These are phyloP conservation scores for Claviceps spartinae DNA, from an alignment of 2,329 filamentous ascomycete genomes.

Conservation along the genomic window DNA sequence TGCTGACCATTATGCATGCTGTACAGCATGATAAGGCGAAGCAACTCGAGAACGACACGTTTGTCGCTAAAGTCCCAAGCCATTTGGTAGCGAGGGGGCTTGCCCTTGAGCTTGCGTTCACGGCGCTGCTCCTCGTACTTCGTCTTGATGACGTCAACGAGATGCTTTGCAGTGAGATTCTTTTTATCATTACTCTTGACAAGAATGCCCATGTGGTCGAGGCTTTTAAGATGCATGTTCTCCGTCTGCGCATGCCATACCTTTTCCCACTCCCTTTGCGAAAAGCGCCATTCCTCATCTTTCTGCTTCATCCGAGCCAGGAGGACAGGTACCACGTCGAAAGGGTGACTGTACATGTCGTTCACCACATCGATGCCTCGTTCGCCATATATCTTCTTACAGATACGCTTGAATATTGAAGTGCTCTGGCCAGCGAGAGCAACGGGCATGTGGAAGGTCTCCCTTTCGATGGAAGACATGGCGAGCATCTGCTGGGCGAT, in stretches of 20 bases:
- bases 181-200: constrained; percentile 85
- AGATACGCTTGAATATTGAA: constrained; percentile 90
- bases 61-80: constrained; percentile 60
- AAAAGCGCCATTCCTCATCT: constrained; percentile 94
- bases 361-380: constrained; percentile 74
- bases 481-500: constrained; percentile 82
- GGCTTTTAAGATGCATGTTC: constrained; percentile 85
- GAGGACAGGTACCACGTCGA: constrained; percentile 77
- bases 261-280: constrained; percentile 96
- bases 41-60: constrained; percentile 49
- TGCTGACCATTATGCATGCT: constrained; percentile 56
- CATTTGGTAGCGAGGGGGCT: constrained; percentile 57
- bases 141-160: constrained; percentile 81
- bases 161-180: constrained; percentile 76
- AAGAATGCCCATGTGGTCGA: constrained; percentile 91
- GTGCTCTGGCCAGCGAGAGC: constrained; percentile 87
- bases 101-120: constrained; percentile 47
- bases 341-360: constrained; percentile 73
- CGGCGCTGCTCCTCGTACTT: constrained; percentile 85
- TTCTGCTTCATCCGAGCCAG: constrained; percentile 87
- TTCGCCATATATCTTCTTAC: constrained; percentile 96
- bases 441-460: constrained; percentile 63
- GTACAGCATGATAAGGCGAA: constrained; percentile 50
- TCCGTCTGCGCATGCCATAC: constrained; percentile 96
- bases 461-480: constrained; percentile 59